Evolutionary conservation across 352 stramenopile species (phyloP).

Genomic region (Pythium phragmiticola): DNA sequence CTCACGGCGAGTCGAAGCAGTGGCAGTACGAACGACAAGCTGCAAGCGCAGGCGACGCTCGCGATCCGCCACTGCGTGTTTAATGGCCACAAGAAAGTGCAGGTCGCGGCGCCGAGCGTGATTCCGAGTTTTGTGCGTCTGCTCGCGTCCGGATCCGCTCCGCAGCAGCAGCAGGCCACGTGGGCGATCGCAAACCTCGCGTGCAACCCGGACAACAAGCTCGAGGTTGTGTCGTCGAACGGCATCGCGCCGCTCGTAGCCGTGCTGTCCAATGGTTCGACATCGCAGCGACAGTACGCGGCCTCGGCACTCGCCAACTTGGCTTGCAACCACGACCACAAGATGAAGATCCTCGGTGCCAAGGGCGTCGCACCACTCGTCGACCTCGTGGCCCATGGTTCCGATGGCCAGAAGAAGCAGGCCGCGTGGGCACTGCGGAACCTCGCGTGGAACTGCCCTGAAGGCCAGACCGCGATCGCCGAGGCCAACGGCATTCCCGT

Average conservation of each 20-base stretch:
- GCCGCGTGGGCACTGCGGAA: constrained; percentile 22
- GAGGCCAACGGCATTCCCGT: constrained; percentile 12
- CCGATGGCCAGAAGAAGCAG: constrained; percentile 26
- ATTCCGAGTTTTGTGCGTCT: constrained; percentile 16
- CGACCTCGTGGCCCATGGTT: constrained; percentile 12
- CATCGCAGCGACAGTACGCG: constrained; percentile 21
- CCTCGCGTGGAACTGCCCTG: constrained; percentile 21
- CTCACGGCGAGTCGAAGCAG: constrained; percentile 3
- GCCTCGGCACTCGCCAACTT: constrained; percentile 23
- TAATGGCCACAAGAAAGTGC: constrained; percentile 18
- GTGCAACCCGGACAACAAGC: constrained; percentile 22
- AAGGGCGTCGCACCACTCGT: constrained; percentile 10
- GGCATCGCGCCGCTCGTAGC: constrained; percentile 14
- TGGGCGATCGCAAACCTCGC: constrained; percentile 24
- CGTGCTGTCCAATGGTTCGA: constrained; percentile 2
- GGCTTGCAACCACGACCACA: constrained; percentile 16
- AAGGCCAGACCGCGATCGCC: constrained; percentile 16
- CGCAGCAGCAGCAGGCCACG: constrained; percentile 20
- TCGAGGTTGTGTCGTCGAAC: constrained; percentile 17
- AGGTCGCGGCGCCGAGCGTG: constrained; percentile 4
- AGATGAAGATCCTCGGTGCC: constrained; percentile 14
- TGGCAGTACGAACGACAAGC: constrained; percentile 10
- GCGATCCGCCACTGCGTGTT: constrained; percentile 23
- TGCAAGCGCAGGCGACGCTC: constrained; percentile 19
- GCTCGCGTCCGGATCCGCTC: not conserved